Percentiles rank a stretch among this genome's conserved stretches.
These are phyloP conservation scores for Geranomyces variabilis DNA, from an alignment of 192 early-diverging fungal genomes.

Conservation along the genomic window DNA sequence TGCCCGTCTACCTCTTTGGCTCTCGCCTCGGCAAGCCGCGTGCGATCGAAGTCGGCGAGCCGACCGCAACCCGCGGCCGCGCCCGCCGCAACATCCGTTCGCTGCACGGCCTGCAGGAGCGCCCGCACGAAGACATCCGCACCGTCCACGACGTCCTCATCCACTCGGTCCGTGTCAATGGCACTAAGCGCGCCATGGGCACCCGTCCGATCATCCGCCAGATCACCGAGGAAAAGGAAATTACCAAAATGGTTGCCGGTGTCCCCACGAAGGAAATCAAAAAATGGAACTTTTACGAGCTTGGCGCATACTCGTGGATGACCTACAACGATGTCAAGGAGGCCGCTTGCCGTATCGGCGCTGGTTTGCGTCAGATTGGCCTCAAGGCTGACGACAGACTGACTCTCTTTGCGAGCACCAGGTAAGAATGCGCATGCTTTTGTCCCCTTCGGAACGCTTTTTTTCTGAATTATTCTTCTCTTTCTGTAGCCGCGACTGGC, in stretches of 20 bases:
- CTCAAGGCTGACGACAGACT: constrained; percentile 47
- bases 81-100: constrained; percentile 28
- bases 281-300: constrained; percentile 80
- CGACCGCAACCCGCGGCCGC: constrained; percentile 28
- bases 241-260: constrained; percentile 61
- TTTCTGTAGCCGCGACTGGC: constrained; percentile 57
- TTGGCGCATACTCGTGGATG: constrained; percentile 80
- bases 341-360: constrained; percentile 60
- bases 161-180: constrained; percentile 58
- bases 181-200: constrained; percentile 69
- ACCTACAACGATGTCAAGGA: constrained; percentile 70
- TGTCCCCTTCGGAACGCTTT: no score
- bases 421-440: not conserved
- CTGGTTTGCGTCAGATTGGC: constrained; percentile 74
- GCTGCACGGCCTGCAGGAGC: constrained; percentile 2
- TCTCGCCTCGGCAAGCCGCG: constrained; percentile 34
- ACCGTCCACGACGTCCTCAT: constrained; percentile 76
- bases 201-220: constrained; percentile 66
- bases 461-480: not conserved
- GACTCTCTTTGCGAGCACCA: constrained; percentile 50
- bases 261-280: constrained; percentile 70
- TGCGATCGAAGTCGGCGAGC: constrained; percentile 24
- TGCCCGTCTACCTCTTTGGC: constrained; percentile 38
- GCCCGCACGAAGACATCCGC: constrained; percentile 45
- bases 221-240: constrained; percentile 76